Evolutionary conservation across 768 basidiomycete species (phyloP).

Genomic region (Boletus eberwhitei): DNA sequence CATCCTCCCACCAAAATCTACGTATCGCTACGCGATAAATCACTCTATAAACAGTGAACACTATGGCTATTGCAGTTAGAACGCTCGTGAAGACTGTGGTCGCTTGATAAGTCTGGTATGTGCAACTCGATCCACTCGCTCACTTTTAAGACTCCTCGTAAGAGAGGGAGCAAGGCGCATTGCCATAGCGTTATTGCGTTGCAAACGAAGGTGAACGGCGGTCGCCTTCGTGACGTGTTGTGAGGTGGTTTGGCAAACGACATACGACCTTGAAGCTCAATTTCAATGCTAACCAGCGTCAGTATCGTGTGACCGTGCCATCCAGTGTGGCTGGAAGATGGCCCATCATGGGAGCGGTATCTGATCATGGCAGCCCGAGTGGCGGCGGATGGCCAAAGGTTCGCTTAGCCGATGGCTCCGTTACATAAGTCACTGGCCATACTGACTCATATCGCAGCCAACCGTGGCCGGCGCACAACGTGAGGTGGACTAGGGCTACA

Average conservation of each 20-base stretch:
- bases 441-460: no score
- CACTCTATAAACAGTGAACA: slow-evolving; percentile 1
- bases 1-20: slow-evolving; percentile 22
- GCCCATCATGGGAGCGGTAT: not conserved
- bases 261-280: not conserved
- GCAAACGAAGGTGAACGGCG: not conserved
- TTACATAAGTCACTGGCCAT: not conserved
- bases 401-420: not conserved
- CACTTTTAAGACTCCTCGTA: slow-evolving; percentile 9
- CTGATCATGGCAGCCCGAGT: not conserved
- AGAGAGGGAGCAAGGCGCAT: not conserved
- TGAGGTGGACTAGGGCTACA: slow-evolving; percentile 25
- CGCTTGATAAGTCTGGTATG: not conserved
- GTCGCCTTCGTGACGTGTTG: not conserved
- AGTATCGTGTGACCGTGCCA: not conserved
- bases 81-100: slow-evolving; percentile 8
- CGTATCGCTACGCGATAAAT: not conserved
- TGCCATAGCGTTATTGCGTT: not conserved
- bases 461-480: not conserved
- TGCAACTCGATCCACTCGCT: not conserved
- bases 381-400: not conserved
- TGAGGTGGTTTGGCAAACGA: not conserved
- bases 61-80: slow-evolving; percentile 2
- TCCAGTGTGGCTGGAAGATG: slow-evolving; percentile 9
- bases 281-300: not conserved